Evolutionary conservation across 306 rosid genomes (phyloP), one percentile per base, ranked within the genome.

Genomic region (Vigna hirtella): DNA sequence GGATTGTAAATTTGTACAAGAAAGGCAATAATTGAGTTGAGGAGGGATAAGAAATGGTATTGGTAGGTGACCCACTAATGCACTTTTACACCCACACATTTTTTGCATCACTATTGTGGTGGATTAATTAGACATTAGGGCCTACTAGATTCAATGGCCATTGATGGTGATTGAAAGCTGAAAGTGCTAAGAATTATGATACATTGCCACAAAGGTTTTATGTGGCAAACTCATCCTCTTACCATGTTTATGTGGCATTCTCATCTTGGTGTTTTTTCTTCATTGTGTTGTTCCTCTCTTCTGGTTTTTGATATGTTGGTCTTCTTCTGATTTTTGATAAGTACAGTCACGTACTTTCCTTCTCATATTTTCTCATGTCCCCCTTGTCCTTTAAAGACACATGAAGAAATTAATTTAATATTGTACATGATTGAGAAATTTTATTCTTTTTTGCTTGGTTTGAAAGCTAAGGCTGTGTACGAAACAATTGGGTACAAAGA

Each of bases 151-250:
- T 73, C 51, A 65, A 50, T 67, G 55, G 30, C 73, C 42, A 30
- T 52, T 49, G 83, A 74, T 68, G 80, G 20, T 77, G 86, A 77
- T 51, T 64, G 9, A 6, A 20, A 56, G 66, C 64, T 50, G 34
- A 45, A 48, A 55, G 6, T 48, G 82, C 49, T 63, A 65, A 70
- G 50, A 45, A 42, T 42, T 12, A 45, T 7, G 73, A 66, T 53
- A 66, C 58, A 58, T 32, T 13, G 51, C 20, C 71, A 28, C 61
- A 30, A 34, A 42, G 66, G 34, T 30, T 77, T 14, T 77, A 38
- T 77, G 79, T 83, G 86, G 76, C 83, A 72, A 57, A 72, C 80
- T 83, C 83, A 72, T 73, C 83, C 86, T 45, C 30, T 59, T 59
- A 28, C 40, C 13, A 58, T 2, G 40, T 59, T 55, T 53, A 12